Base-by-base conservation (phyloP, 2,329 filamentous ascomycete genomes). In the Aspergillus sp. region DNA sequence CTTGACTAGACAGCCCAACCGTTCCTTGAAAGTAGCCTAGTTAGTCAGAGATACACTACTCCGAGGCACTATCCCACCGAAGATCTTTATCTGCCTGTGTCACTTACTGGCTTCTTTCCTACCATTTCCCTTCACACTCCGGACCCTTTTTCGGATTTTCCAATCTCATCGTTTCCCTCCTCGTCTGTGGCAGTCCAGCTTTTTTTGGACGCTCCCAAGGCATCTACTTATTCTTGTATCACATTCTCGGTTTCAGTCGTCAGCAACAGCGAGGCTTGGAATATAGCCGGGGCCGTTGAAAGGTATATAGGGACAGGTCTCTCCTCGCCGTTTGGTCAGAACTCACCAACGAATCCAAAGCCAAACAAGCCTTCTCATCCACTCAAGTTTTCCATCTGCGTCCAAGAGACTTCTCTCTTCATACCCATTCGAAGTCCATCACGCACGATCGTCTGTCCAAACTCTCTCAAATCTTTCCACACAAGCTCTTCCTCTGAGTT, bases 11-110 rank as follows among this genome's bases (percentile, higher is more conserved):
- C 49, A 9, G 58, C 38, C 38, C 54, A 30, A 45, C 23, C 23
- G 17, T 36, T 30, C 51, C 47, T 43, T 49, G 54, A 17, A 48
- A 59, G 30, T 45, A n/a, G 32, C 38, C 51, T 53, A 56, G 48
- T 47, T 54, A 60, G 58, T 53, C 36, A 52, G 23, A 30, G 38
- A 52, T 38, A 39, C 36, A 15, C 17, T 52, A 21, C 53, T 62
- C 45, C 47, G 51, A 62, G 59, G 54, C 50, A 47, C 59, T 58
- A 45, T 56, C 38, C 49, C 50, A 28, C 41, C 49, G 63, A 66
- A 60, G 65, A 68, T 68, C 66, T 59, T 60, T 41, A 68, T 64
- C 66, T 62, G 57, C 47, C 52, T 54, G 58, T 57, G 49, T 61
- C 57, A 48, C 23, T 52, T 25, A 39, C 58, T 32, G 41, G 38